Conservation (phyloP, 1,139 yeast species). For the Pichia sp. region DNA sequence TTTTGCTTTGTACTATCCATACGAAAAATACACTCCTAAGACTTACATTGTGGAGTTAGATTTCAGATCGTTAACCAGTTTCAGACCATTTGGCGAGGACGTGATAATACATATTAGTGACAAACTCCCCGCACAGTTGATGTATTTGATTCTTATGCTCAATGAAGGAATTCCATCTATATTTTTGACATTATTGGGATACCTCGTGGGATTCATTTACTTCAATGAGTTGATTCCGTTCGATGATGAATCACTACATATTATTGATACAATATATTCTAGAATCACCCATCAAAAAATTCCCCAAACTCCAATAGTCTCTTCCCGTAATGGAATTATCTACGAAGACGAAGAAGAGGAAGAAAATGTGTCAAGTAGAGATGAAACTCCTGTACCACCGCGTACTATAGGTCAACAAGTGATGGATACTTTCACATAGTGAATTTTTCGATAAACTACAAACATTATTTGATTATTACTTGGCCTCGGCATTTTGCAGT, state of each 20-base stretch:
- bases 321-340: not conserved
- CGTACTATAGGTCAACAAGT: conserved; percentile 52
- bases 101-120: conserved; percentile 43
- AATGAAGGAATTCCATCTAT: conserved; percentile 47
- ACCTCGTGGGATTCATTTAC: conserved; percentile 51
- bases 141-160: conserved; percentile 44
- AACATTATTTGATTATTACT: not conserved
- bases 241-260: conserved; percentile 45
- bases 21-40: conserved; percentile 50
- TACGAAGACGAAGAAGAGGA: conserved; percentile 5
- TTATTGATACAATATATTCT: conserved; percentile 23
- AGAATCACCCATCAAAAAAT: conserved; percentile 13
- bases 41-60: conserved; percentile 50
- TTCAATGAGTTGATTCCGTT: conserved; percentile 55
- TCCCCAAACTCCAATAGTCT: conserved; percentile 19
- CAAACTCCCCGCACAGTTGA: conserved; percentile 48
- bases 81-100: conserved; percentile 16
- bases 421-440: conserved; percentile 46
- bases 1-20: conserved; percentile 53
- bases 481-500: not conserved
- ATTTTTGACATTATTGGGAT: conserved; percentile 48
- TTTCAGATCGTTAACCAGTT: conserved; percentile 27
- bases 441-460: conserved; percentile 9
- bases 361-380: conserved; percentile 29
- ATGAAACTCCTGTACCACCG: conserved; percentile 41